Conservation (phyloP, 2,329 filamentous ascomycete species). For the Penicillium sp. region DNA sequence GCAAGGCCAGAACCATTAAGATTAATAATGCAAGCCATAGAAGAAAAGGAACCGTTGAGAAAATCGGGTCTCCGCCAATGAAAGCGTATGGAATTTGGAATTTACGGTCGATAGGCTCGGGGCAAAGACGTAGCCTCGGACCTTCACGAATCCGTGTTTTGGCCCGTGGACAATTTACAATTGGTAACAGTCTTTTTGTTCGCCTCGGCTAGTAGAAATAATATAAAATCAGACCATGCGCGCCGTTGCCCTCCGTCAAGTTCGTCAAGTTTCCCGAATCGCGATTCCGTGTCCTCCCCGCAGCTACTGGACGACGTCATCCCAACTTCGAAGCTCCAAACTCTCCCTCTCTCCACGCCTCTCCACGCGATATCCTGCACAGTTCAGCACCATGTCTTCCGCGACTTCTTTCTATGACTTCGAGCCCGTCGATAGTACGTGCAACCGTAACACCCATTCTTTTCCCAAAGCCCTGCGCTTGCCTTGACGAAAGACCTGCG, state of each 20-base stretch:
- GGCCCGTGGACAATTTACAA: conserved; percentile 16
- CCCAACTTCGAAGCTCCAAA: not conserved
- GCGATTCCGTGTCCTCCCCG: conserved; percentile 2
- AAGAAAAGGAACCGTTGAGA: not conserved
- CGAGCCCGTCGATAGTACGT: conserved; percentile 57
- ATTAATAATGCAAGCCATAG: conserved; percentile 4
- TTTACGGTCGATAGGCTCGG: conserved; percentile 12
- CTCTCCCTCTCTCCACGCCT: not conserved
- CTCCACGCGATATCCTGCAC: not conserved
- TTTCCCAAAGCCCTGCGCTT: not conserved
- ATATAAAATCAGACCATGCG: conserved; percentile 12
- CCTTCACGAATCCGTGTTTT: conserved; percentile 12
- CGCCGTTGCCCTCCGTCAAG: conserved; percentile 1
- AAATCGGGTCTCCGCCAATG: not conserved
- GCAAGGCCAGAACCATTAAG: conserved; percentile 1
- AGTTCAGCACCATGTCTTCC: conserved; percentile 51
- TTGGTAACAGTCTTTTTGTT: conserved; percentile 15
- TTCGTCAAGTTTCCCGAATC: not conserved
- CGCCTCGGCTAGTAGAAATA: conserved; percentile 8
- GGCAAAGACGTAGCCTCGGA: conserved; percentile 6
- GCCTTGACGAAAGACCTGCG: not conserved
- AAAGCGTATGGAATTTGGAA: not conserved
- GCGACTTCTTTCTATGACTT: conserved; percentile 61
- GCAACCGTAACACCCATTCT: not conserved
- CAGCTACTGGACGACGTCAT: conserved; percentile 17